Evolutionary conservation across 1,284 basidiomycete genomes (phyloP), one percentile per base, ranked within the genome.

Genomic region (Pyrrhoderma noxium): DNA sequence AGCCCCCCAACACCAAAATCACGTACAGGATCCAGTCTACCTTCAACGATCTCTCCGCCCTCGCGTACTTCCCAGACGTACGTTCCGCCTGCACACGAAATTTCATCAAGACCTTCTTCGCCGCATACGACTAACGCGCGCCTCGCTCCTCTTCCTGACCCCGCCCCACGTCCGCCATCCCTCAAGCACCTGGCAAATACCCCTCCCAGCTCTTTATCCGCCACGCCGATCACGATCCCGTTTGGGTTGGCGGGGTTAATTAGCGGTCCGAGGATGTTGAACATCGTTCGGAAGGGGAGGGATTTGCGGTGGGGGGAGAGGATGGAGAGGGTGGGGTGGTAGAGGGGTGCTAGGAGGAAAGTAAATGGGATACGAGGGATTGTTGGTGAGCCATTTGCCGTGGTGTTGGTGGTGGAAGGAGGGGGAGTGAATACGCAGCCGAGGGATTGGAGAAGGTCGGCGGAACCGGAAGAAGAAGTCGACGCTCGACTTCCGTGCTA

Each of bases 231-330:
- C 11, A 99, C 80, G 83, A 97, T 88, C 19, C 90, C 81, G 22
- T 74, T 74, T 0, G 95, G 95, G 16, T 74, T 71, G 0, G 91
- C 88, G 0, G 95, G 96, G 68, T 97, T 98, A 69, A 97, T 88
- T 39, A 98, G 76, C 0, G 95, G 95, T 0, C 96, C 95, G 38
- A 98, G 77, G 53, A 96, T 73, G 70, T 99, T 99, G 79, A 98
- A 98, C 72, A 99, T 85, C 2, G 95, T 98, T 22, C 94, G 89
- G 73, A 97, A 97, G 53, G 93, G 93, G 48, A 99, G 81, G 0
- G 81, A 71, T 60, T 88, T 85, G 49, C 95, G 85, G 61, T 89
- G 82, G 0, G 94, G 93, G 0, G 88, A 90, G 58, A 99, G 76
- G 56, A 81, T 75, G 0, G 87, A 89, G 37, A 98, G 76, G 0